Evolutionary conservation across 495 filamentous ascomycete species (phyloP).

Genomic region (Cladorrhinum samala): DNA sequence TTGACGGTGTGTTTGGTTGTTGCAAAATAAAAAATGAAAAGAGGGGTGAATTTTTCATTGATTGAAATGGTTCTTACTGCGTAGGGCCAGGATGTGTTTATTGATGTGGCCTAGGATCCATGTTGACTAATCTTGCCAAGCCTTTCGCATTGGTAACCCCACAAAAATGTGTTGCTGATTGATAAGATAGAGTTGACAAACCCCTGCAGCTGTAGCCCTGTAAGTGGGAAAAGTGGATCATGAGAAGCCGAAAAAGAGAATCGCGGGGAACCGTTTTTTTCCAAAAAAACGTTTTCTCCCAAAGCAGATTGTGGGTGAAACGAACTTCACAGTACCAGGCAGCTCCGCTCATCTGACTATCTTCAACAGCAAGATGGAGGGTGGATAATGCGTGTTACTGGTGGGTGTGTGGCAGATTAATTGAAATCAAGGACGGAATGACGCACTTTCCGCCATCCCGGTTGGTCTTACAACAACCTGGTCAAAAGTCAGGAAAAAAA

Average conservation of each 20-base stretch:
- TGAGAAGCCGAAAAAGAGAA: no score
- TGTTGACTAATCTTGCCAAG: no score
- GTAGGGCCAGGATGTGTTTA: no score
- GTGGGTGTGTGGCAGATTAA: not conserved
- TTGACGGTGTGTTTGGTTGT: slow-evolving; percentile 4
- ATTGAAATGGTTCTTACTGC: no score
- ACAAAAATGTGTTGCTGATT: no score
- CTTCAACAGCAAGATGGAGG: not conserved
- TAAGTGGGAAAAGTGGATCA: not conserved
- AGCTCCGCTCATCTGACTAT: not conserved
- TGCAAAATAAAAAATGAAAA: slow-evolving; percentile 8
- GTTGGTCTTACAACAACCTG: not conserved
- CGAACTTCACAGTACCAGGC: no score
- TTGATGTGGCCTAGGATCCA: no score
- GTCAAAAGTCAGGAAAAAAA: no score
- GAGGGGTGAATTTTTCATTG: slow-evolving; percentile 8
- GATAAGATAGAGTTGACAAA: not conserved
- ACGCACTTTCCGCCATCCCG: not conserved
- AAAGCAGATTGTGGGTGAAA: no score
- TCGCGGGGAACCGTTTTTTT: not conserved
- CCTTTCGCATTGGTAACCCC: no score
- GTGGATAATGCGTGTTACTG: not conserved
- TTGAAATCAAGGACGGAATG: not conserved
- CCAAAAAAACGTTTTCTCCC: not conserved
- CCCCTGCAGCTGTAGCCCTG: not conserved